A percentile compares a stretch with the other conserved stretches of the same genome.
Evolutionary conservation across 1,284 basidiomycete genomes (phyloP).

Genomic region (Sporisorium reilianum): DNA sequence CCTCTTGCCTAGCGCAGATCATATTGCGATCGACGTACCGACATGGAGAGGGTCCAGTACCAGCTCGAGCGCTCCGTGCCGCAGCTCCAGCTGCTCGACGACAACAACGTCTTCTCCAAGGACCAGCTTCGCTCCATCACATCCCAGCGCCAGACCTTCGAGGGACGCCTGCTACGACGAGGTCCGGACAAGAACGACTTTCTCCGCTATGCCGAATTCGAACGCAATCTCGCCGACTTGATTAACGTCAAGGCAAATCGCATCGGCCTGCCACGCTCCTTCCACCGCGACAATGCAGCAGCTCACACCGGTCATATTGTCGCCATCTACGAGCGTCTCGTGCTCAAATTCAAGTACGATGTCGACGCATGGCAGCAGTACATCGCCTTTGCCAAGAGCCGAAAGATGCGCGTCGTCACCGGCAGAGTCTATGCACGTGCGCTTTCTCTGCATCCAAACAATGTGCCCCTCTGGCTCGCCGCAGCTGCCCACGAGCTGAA

Average conservation of each 20-base stretch:
- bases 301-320: constrained; percentile 77
- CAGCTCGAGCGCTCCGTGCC: constrained; percentile 96
- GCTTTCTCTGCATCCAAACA: constrained; percentile 85
- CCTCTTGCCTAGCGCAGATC: neutral
- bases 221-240: constrained; percentile 74
- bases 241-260: constrained; percentile 50
- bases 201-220: constrained; percentile 90
- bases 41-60: constrained; percentile 93
- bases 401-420: constrained; percentile 83
- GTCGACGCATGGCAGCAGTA: constrained; percentile 89
- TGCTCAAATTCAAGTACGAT: constrained; percentile 88
- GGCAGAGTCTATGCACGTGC: constrained; percentile 76
- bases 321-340: constrained; percentile 89
- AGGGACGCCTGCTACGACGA: constrained; percentile 84
- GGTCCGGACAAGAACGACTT: constrained; percentile 88
- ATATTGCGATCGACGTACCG: too few relatives aligned
- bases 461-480: constrained; percentile 83
- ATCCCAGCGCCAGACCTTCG: constrained; percentile 84
- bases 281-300: constrained; percentile 52
- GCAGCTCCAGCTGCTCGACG: constrained; percentile 92
- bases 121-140: constrained; percentile 80
- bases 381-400: constrained; percentile 82
- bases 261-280: constrained; percentile 50
- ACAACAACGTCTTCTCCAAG: constrained; percentile 86
- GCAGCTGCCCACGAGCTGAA: constrained; percentile 87